Percentiles rank a stretch among this genome's conserved stretches.
These are phyloP conservation scores for Fusarium tjaetaba DNA, from an alignment of 2,329 filamentous ascomycete species.

Conservation along the genomic window DNA sequence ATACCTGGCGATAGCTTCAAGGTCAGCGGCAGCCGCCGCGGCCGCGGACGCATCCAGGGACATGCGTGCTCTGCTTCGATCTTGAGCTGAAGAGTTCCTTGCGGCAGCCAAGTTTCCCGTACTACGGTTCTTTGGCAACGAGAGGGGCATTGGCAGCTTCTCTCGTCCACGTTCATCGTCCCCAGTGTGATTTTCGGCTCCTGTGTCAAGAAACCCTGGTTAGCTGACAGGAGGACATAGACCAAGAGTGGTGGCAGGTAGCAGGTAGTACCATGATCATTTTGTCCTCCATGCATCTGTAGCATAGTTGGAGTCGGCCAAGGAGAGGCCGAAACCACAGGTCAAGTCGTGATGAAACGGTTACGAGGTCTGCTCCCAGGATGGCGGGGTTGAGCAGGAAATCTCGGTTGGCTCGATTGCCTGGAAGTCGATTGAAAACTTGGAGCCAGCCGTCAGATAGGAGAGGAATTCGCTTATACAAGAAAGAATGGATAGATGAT, in stretches of 20 bases:
- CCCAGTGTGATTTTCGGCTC: slow-evolving; percentile 47
- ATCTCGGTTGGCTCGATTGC: slow-evolving; percentile 38
- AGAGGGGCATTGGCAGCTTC: slow-evolving; percentile 58
- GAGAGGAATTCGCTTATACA: slow-evolving; percentile 1
- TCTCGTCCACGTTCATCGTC: slow-evolving; percentile 55
- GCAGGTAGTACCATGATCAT: slow-evolving; percentile 51
- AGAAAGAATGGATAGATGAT: background rate
- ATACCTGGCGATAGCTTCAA: slow-evolving; percentile 79
- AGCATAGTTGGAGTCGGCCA: slow-evolving; percentile 53
- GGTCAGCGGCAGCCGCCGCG: slow-evolving; percentile 65
- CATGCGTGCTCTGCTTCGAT: slow-evolving; percentile 73
- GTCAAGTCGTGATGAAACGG: slow-evolving; percentile 30
- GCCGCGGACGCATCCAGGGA: slow-evolving; percentile 80
- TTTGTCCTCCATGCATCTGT: slow-evolving; percentile 55
- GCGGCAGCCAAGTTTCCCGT: slow-evolving; percentile 68
- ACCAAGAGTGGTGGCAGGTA: slow-evolving; percentile 3
- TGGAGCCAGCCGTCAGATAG: slow-evolving; percentile 16
- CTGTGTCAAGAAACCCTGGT: slow-evolving; percentile 40
- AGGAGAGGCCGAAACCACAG: slow-evolving; percentile 33
- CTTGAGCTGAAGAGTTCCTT: slow-evolving; percentile 56
- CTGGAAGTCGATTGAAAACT: slow-evolving; percentile 27
- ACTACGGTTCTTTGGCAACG: slow-evolving; percentile 72
- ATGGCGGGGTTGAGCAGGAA: slow-evolving; percentile 44
- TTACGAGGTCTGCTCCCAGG: slow-evolving; percentile 29
- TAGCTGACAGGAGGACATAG: slow-evolving; percentile 32